Base-by-base conservation (phyloP, 345 rosid species). In the Lepidium didymum region DNA sequence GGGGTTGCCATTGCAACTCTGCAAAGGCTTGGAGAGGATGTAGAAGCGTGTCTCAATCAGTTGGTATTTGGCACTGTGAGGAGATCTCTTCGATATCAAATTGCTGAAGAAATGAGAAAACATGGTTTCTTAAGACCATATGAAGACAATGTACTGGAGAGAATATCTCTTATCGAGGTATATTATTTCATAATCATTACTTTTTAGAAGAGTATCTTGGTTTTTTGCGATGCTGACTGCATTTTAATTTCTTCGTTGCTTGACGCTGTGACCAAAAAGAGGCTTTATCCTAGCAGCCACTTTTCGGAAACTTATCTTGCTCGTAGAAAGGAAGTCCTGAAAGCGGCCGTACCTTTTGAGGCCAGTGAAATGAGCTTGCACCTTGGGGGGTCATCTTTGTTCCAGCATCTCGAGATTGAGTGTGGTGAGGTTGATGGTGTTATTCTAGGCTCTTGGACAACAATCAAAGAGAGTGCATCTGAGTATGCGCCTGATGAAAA, bases 381-480 rank as follows among this genome's bases (percentile, higher is more conserved):
- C 25, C 64, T 87, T 9, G 70, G 79, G 74, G 79, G 80, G 73
- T 79, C 85, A 11, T 75, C 70, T 74, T 55, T 75, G 60, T 78
- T 60, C 66, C 66, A 60, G 69, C 62, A 82, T 74, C 64, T 81
- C 54, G 62, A 45, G 54, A 81, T 93, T 38, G 83, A 87, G 75
- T 91, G 99, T 71, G 99, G 97, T 76, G 99, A 94, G 82, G 75
- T 94, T 78, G 96, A 87, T 77, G 99, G 99, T 62, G 94, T 87
- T 79, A 88, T 94, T 77, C 75, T 87, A 76, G 99, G 99, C 64
- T 74, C 90, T 57, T 94, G 99, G 99, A 75, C 81, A 62, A 87
- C 79, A 75, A 66, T 87, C 31, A 70, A 71, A 63, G 91, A 85
- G 67, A 76, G 68, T 76, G 75, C 78, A 78, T 72, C 82, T 62